Percentiles rank a stretch among this genome's conserved stretches.
These are phyloP conservation scores for Nakazawaea populi DNA, from an alignment of 805 yeast species.

Conservation along the genomic window DNA sequence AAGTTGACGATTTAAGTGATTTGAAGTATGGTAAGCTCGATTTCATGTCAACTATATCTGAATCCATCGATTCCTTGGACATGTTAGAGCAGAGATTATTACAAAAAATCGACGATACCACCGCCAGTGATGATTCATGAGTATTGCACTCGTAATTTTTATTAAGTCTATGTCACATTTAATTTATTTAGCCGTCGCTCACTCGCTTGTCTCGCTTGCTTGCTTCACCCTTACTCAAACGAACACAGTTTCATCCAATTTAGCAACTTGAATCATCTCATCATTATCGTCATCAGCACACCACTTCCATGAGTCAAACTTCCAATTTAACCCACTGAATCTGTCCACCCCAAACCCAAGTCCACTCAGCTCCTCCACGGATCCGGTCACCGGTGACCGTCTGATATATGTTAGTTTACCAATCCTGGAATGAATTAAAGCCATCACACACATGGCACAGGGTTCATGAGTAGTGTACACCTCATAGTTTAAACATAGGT, in stretches of 20 bases:
- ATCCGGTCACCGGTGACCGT: constrained; percentile 45
- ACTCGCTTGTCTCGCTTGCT: too few species aligned
- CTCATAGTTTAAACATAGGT: constrained; percentile 70
- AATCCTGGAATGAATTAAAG: constrained; percentile 84
- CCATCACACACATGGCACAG: constrained; percentile 96
- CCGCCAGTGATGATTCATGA: background rate
- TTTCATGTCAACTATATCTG: constrained; percentile 15
- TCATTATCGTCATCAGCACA: constrained; percentile 27
- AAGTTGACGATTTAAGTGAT: constrained; percentile 24
- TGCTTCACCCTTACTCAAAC: background rate
- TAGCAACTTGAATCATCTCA: constrained; percentile 4
- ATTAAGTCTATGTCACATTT: too few species aligned
- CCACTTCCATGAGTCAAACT: constrained; percentile 80
- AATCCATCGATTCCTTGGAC: constrained; percentile 14
- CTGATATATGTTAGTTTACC: constrained; percentile 58
- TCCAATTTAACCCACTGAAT: constrained; percentile 76
- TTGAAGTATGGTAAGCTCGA: constrained; percentile 20
- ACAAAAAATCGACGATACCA: background rate
- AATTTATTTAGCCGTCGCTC: too few species aligned
- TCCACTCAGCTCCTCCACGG: constrained; percentile 50
- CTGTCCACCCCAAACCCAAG: constrained; percentile 71
- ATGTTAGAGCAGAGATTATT: constrained; percentile 15
- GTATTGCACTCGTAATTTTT: too few species aligned
- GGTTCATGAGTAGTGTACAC: constrained; percentile 94
- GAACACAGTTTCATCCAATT: constrained; percentile 1